Conservation (phyloP, 2,329 filamentous ascomycete species). For the Aaosphaeria pasadenensis region DNA sequence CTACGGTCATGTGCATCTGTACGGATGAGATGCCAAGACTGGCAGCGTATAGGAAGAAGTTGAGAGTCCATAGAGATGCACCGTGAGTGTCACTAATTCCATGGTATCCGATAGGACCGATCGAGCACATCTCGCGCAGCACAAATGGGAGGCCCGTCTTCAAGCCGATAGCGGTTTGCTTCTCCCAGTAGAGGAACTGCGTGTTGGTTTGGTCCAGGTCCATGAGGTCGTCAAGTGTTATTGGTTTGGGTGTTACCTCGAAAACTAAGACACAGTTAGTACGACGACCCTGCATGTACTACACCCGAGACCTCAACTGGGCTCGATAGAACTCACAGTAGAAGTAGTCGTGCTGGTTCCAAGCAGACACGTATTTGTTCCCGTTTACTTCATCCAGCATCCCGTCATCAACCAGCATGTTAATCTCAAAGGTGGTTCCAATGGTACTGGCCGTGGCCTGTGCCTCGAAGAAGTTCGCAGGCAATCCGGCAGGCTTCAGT, state of each 20-base stretch:
- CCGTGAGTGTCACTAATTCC: slow-evolving; percentile 50
- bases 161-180: slow-evolving; percentile 42
- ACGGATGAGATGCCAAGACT: slow-evolving; percentile 48
- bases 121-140: slow-evolving; percentile 52
- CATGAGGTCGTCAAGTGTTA: slow-evolving; percentile 47
- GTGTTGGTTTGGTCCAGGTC: slow-evolving; percentile 45
- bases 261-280: slow-evolving; percentile 36
- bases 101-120: slow-evolving; percentile 48
- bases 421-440: slow-evolving; percentile 49
- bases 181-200: slow-evolving; percentile 48
- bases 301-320: not conserved
- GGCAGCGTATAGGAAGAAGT: slow-evolving; percentile 52
- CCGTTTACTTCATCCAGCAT: slow-evolving; percentile 38
- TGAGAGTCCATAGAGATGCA: slow-evolving; percentile 51
- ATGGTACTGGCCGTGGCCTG: slow-evolving; percentile 51
- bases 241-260: slow-evolving; percentile 42
- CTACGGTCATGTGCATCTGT: slow-evolving; percentile 55
- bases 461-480: slow-evolving; percentile 48
- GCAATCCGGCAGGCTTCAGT: slow-evolving; percentile 40
- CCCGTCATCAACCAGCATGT: slow-evolving; percentile 37
- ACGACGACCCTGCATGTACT: not conserved
- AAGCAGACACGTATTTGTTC: slow-evolving; percentile 39
- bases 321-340: slow-evolving; percentile 35
- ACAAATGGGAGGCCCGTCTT: slow-evolving; percentile 46
- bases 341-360: slow-evolving; percentile 56